These are phyloP conservation scores for Lumnitzera racemosa DNA, from an alignment of 345 rosid genomes.

Conservation along the genomic window DNA sequence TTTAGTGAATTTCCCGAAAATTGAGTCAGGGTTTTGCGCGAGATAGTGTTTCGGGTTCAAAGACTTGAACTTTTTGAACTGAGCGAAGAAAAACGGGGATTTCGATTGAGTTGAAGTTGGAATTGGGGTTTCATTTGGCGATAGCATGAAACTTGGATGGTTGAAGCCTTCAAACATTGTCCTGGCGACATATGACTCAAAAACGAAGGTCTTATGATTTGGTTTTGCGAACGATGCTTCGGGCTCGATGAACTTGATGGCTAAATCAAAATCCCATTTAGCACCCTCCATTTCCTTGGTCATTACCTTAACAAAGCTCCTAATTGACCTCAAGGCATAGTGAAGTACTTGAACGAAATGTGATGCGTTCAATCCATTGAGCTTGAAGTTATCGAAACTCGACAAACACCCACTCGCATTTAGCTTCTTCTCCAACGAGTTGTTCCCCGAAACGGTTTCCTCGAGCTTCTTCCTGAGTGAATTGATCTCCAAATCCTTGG, in stretches of 20 bases:
- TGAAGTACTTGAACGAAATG: constrained; percentile 55
- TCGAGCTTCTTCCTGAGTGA: constrained; percentile 30
- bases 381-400: constrained; percentile 37
- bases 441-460: constrained; percentile 31
- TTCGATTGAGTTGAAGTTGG: constrained; percentile 19
- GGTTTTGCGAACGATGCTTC: constrained; percentile 30
- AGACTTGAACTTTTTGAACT: constrained; percentile 45
- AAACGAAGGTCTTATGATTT: constrained; percentile 47
- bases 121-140: constrained; percentile 4
- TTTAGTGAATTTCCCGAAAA: constrained; percentile 45
- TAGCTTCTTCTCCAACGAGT: constrained; percentile 52
- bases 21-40: constrained; percentile 42
- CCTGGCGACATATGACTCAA: constrained; percentile 67
- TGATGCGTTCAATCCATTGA: constrained; percentile 29
- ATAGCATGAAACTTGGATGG: constrained; percentile 27
- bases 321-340: constrained; percentile 45
- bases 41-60: constrained; percentile 35
- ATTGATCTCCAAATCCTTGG: constrained; percentile 32
- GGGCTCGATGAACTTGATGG: constrained; percentile 52
- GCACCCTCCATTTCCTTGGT: constrained; percentile 77
- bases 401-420: constrained; percentile 57
- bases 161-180: constrained; percentile 65
- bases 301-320: constrained; percentile 58
- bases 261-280: constrained; percentile 74
- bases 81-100: constrained; percentile 29